Base-by-base conservation (phyloP, 2,329 filamentous ascomycete species). In the Penicillium sumatraense region DNA sequence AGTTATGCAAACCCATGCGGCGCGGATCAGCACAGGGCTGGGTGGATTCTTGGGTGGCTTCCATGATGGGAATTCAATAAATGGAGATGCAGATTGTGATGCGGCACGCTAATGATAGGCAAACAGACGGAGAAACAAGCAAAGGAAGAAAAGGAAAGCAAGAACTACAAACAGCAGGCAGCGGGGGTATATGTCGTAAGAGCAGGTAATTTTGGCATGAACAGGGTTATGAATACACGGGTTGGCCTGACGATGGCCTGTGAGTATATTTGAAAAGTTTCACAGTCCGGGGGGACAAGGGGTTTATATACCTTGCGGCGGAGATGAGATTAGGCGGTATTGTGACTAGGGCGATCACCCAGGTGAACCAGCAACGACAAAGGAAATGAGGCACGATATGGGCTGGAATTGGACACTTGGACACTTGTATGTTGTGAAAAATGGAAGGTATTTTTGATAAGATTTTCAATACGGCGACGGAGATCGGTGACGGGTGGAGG, bases 1-100 rank as follows among this genome's bases (percentile, higher is more conserved):
- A 95, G 70, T 91, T 90, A 73, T 91, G 89, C 70, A 88, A 83
- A 53, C 91, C 91, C 58, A 90, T 72, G 51, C 91, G 87, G 59
- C 91, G 86, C 36, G 91, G 91, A 71, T 97, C 92, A 61, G 92
- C 79, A 67, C 89, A 86, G 70, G 86, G 87, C 72, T 96, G 92
- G 14, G 92, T 96, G 53, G 88, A 87, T 57, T 78, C 80, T 60
- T 86, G 83, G 9, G 84, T 86, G 18, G 75, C 75, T 56, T 81
- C 74, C 74, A 73, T 77, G 55, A 2, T 60, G 62, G 57, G 27
- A 40, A 47, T 38, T 18, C 16, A 23, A 45, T 24, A 40, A 33
- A 54, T 53, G 38, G 51, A 51, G 54, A 36, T 49, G 49, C 24
- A 47, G 35, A 58, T 49, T 36, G 23, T 52, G 27, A 49, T 62